Percentiles rank a stretch among this genome's conserved stretches.
Evolutionary conservation across 148 eudicot genomes (phyloP).

Genomic region (Rheum nobile): DNA sequence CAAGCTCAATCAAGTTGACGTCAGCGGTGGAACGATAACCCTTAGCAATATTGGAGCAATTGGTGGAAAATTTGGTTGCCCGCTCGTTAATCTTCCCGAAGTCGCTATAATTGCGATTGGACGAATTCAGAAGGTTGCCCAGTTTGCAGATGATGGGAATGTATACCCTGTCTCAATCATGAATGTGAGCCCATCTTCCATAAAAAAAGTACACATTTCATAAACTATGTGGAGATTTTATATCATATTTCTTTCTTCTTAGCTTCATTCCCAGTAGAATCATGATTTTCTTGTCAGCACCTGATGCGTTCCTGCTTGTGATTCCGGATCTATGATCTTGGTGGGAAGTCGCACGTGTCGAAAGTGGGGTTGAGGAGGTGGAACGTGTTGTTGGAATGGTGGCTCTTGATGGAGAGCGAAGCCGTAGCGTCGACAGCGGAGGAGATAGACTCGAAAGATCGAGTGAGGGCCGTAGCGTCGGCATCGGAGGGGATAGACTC

Average conservation of each 20-base stretch:
- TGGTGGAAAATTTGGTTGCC: constrained; percentile 93
- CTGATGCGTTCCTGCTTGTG: too few relatives aligned
- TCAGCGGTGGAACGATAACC: constrained; percentile 87
- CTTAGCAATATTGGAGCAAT: constrained; percentile 90
- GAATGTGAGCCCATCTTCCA: constrained; percentile 42
- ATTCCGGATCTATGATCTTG: too few relatives aligned
- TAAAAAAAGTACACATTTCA: not conserved
- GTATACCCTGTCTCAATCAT: constrained; percentile 62
- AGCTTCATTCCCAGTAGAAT: too few relatives aligned
- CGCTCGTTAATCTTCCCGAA: constrained; percentile 76
- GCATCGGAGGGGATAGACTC: too few relatives aligned
- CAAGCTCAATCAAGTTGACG: constrained; percentile 69
- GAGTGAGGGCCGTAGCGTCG: too few relatives aligned
- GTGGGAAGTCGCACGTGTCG: too few relatives aligned
- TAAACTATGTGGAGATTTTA: not conserved
- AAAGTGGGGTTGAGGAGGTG: too few relatives aligned
- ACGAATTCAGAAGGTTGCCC: constrained; percentile 62
- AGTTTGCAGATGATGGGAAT: constrained; percentile 52
- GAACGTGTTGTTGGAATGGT: too few relatives aligned
- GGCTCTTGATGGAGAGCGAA: too few relatives aligned
- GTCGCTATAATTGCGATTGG: constrained; percentile 87
- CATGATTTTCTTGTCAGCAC: too few relatives aligned
- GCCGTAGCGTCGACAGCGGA: too few relatives aligned
- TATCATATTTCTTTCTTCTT: not conserved
- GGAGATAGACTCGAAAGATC: too few relatives aligned